Percentiles rank a stretch among this genome's conserved stretches.
These are phyloP conservation scores for Ophiostoma tasmaniense DNA, from an alignment of 2,329 filamentous ascomycete species.

Conservation along the genomic window DNA sequence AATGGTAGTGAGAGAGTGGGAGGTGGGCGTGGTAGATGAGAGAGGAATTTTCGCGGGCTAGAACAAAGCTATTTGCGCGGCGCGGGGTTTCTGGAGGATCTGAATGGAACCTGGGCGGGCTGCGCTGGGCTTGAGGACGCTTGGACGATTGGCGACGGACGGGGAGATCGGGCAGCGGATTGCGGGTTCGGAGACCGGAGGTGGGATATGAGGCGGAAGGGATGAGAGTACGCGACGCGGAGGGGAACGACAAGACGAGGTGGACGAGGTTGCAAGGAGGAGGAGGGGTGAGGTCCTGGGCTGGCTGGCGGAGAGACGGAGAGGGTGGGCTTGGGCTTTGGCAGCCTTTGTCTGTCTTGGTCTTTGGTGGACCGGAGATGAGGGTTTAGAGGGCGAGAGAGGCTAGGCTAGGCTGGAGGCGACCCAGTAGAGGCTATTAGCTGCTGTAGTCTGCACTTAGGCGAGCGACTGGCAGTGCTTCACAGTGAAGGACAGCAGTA, in stretches of 20 bases:
- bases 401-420: background rate
- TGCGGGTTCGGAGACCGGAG: slow-evolving; percentile 12
- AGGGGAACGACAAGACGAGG: slow-evolving; percentile 20
- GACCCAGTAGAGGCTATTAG: background rate
- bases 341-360: background rate
- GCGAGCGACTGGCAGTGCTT: background rate
- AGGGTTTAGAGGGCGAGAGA: slow-evolving; percentile 10
- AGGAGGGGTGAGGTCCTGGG: slow-evolving; percentile 21
- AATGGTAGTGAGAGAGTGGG: background rate
- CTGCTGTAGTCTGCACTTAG: background rate
- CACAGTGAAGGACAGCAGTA: background rate
- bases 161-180: slow-evolving; percentile 2
- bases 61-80: slow-evolving; percentile 7
- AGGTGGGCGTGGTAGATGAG: slow-evolving; percentile 1
- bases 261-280: slow-evolving; percentile 16
- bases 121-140: background rate
- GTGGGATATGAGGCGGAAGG: background rate
- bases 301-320: slow-evolving; percentile 16
- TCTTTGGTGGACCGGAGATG: slow-evolving; percentile 16
- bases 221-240: slow-evolving; percentile 23
- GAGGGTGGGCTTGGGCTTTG: slow-evolving; percentile 11
- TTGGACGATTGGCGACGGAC: background rate
- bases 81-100: slow-evolving; percentile 9
- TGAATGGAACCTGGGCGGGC: background rate
- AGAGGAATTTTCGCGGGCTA: slow-evolving; percentile 7